phyloP scores from a whole-genome alignment of 2,329 filamentous ascomycete genomes.

The Colletotrichum sp. region DNA sequence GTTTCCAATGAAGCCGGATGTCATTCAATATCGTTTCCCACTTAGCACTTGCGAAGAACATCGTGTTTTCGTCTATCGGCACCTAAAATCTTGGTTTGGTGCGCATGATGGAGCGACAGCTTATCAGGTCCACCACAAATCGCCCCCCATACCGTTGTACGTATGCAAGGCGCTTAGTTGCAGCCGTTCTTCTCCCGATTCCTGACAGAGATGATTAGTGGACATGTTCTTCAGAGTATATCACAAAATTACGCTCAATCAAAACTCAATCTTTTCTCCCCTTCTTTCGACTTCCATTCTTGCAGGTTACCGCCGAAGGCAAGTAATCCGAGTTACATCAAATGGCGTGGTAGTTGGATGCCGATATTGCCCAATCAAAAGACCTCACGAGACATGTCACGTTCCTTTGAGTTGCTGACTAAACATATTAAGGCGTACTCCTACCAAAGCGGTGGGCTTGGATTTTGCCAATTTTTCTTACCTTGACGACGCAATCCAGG shows the following conservation, averaged over 20 bases:
- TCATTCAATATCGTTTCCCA: not conserved
- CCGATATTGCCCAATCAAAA: not conserved
- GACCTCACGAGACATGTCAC: not conserved
- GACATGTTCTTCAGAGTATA: too few species aligned
- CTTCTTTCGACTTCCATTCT: too few species aligned
- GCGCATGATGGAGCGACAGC: not conserved
- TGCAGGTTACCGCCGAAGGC: too few species aligned
- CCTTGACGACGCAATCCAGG: not conserved
- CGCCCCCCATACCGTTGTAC: too few species aligned
- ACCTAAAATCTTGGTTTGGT: not conserved
- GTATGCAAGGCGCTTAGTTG: too few species aligned
- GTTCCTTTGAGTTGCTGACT: not conserved
- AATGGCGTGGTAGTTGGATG: not conserved
- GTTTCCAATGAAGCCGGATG: not conserved
- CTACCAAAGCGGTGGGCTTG: not conserved
- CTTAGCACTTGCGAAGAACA: not conserved
- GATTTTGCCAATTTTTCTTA: not conserved
- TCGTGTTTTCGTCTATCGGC: not conserved
- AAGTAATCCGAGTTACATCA: not conserved
- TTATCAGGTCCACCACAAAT: too few species aligned
- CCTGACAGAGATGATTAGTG: too few species aligned
- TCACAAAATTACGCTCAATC: too few species aligned
- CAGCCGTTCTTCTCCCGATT: too few species aligned
- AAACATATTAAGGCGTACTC: not conserved
- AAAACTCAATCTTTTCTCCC: fast-evolving